Base-by-base conservation (phyloP, 129 eudicot species). In the Pseudognaphalium luteoalbum region DNA sequence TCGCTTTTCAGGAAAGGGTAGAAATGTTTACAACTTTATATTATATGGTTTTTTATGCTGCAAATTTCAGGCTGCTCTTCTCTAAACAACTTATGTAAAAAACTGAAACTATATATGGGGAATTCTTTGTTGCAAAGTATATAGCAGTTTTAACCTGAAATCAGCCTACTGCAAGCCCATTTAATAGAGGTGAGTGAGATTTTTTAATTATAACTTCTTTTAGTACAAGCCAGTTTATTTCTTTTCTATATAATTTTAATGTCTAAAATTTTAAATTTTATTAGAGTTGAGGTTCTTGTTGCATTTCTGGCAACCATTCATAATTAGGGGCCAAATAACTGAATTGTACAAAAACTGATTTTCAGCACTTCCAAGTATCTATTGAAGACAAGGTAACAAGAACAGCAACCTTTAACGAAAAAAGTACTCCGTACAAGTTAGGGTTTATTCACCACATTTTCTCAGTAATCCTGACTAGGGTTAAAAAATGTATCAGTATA, bases 361-460 rank as follows among this genome's bases (percentile, higher is more conserved):
- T 20, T 20, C 14, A 12, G 65, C 33, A 21, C 15, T 25, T 42
- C 4, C 51, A 42, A 2, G 51, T 42, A 42, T 42, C 50, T 42
- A 42, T 42, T 15, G 2, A 42, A 4, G 51, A 11, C 52, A 44
- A 14, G 14, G 2, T 14, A 47, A 47, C 54, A 47, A 11, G 17
- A 14, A 47, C 0, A 44, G 8, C 44, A 7, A 47, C 54, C 54
- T 14, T 47, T 14, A 47, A 47, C 47, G 28, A 9, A 39, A 39
- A 39, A 41, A 7, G 41, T 9, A 14, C n/a, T 14, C 5, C 5
- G 16, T 67, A 77, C 70, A 77, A 77, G 51, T 32, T 54, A 19
- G 69, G 74, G 33, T 80, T 80, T 80, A 73, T 80, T 79, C 47
- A 62, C 72, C 71, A 59, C 12, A 77, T 50, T 39, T 80, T 68